Base-by-base conservation (phyloP, 139 green algal species). In the Chlorokybus atmophyticus region DNA sequence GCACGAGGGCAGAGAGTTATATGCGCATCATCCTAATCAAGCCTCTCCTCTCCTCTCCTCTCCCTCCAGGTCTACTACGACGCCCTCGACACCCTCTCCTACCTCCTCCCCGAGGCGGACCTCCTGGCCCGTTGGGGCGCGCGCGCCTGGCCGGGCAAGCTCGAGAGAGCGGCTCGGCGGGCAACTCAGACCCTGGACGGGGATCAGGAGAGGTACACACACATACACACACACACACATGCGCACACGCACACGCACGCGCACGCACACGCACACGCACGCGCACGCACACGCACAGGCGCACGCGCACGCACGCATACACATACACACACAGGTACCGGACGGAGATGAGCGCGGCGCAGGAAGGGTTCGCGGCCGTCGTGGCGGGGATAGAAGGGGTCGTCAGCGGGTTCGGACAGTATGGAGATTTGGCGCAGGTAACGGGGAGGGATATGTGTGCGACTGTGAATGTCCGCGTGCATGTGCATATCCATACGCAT, bases 51-150 rank as follows among this genome's bases (percentile, higher is more conserved):
- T n/a, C n/a, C n/a, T n/a, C n/a, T n/a, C n/a, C n/a, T n/a, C n/a
- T n/a, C n/a, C n/a, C n/a, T n/a, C n/a, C 30, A 49, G 7, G 51
- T 58, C 10, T 90, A 81, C 75, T 90, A 85, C 57, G 67, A 74
- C 17, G 55, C 72, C 3, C 64, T 88, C 25, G 71, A 85, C 29
- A 14, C 25, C 24, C 26, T 51, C 24, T 17, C 28, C 17, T 59
- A 52, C 58, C 21, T n/a, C 10, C 56, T 71, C 4, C 41, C 28
- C 49, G 62, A 71, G 17, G n/a, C 10, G 4, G 62, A 69, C 56
- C 60, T 52, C 50, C 27, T 47, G 27, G 25, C 40, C 26, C 62
- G 67, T 44, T 32, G 10, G 24, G 23, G 31, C 3, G 23, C 7
- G 17, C 14, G 23, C n/a, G 39, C 17, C 19, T 62, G 52, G 44